A percentile compares a stretch with the other conserved stretches of the same genome.
phyloP scores from a whole-genome alignment of 192 early-diverging fungal species.

The Radiomyces spectabilis region DNA sequence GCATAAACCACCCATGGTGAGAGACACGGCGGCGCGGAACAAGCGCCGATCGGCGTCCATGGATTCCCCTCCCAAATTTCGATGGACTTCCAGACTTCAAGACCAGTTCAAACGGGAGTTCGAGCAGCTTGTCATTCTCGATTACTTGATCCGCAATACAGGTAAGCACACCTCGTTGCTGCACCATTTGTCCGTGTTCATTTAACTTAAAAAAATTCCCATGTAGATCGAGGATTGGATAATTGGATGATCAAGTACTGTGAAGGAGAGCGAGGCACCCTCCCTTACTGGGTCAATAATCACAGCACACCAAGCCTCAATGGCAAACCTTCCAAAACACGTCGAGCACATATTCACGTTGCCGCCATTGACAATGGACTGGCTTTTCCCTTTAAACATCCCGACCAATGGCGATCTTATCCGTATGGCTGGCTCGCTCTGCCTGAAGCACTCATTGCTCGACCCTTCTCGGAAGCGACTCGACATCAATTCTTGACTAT shows the following conservation, averaged over 20 bases:
- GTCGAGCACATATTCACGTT: slow-evolving; percentile 57
- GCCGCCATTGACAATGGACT: slow-evolving; percentile 92
- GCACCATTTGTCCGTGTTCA: background rate
- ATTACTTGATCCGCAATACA: slow-evolving; percentile 89
- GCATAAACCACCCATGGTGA: too few relatives aligned
- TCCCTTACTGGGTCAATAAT: too few relatives aligned
- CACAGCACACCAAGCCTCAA: too few relatives aligned
- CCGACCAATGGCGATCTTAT: slow-evolving; percentile 81
- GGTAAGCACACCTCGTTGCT: slow-evolving; percentile 40
- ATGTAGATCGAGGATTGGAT: slow-evolving; percentile 52
- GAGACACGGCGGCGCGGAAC: too few relatives aligned
- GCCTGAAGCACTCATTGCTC: slow-evolving; percentile 47
- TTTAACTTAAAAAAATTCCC: background rate
- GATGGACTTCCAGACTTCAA: slow-evolving; percentile 40
- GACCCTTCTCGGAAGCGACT: slow-evolving; percentile 66
- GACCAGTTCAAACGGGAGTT: slow-evolving; percentile 56
- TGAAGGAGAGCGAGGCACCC: slow-evolving; percentile 12
- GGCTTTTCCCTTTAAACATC: slow-evolving; percentile 91
- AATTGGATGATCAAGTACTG: slow-evolving; percentile 87
- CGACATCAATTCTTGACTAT: slow-evolving; percentile 57
- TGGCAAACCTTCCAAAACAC: too few relatives aligned
- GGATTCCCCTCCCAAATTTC: slow-evolving; percentile 19
- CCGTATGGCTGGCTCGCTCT: slow-evolving; percentile 87
- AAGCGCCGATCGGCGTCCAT: slow-evolving; percentile 5
- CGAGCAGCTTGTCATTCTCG: slow-evolving; percentile 77